These are phyloP conservation scores for Chaetomiaceae sp. DNA, from an alignment of 2,329 filamentous ascomycete genomes.

Conservation along the genomic window DNA sequence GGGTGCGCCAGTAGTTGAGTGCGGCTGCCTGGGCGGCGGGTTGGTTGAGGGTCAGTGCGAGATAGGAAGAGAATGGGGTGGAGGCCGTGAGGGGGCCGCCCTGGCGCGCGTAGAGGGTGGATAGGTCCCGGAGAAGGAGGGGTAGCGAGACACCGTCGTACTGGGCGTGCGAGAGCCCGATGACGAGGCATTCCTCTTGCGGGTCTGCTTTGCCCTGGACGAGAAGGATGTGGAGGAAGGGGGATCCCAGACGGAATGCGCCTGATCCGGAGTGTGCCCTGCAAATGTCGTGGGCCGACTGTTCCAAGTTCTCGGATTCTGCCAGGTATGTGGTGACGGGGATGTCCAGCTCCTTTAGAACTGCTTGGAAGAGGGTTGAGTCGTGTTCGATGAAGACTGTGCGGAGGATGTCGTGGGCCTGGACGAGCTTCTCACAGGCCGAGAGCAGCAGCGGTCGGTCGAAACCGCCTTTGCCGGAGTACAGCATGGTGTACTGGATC, in stretches of 20 bases:
- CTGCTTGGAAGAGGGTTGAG: constrained; percentile 49
- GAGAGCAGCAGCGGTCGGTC: constrained; percentile 4
- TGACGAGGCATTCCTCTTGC: constrained; percentile 42
- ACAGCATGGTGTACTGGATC: constrained; percentile 60
- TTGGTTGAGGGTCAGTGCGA: constrained; percentile 38
- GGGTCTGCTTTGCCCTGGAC: constrained; percentile 32
- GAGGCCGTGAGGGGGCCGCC: constrained; percentile 25
- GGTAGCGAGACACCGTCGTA: constrained; percentile 66
- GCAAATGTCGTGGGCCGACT: constrained; percentile 32
- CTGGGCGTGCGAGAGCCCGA: constrained; percentile 64
- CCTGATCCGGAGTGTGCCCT: constrained; percentile 41
- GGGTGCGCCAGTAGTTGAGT: constrained; percentile 55
- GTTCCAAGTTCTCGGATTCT: constrained; percentile 34
- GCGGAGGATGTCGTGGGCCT: constrained; percentile 22
- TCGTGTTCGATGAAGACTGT: constrained; percentile 40
- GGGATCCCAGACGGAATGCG: constrained; percentile 52
- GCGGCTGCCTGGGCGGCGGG: constrained; percentile 33
- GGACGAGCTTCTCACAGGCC: constrained; percentile 16
- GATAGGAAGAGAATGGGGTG: constrained; percentile 44
- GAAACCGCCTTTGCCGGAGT: constrained; percentile 41
- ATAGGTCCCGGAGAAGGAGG: constrained; percentile 55
- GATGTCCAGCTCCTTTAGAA: constrained; percentile 48
- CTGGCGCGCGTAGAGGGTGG: constrained; percentile 42
- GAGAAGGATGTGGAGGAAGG: constrained; percentile 57
- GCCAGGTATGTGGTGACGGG: constrained; percentile 49